Evolutionary conservation across 1,284 basidiomycete species (phyloP).

Genomic region (Phylloporus sp.): DNA sequence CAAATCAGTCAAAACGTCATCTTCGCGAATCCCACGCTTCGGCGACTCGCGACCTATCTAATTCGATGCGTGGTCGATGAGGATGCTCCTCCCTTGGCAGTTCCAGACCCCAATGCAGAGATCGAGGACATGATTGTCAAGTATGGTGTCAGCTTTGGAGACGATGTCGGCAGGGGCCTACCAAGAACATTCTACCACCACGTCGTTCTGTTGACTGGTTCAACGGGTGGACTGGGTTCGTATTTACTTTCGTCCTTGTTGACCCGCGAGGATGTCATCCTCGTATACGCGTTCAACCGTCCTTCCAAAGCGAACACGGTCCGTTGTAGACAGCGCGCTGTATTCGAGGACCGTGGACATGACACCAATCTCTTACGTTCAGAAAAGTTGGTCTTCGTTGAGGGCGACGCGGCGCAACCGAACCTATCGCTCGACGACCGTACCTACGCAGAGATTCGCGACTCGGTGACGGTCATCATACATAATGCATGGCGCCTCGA

Average conservation of each 20-base stretch:
- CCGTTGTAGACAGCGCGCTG: constrained; percentile 29
- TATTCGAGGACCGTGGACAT: constrained; percentile 37
- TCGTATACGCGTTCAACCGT: constrained; percentile 40
- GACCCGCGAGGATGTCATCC: constrained; percentile 14
- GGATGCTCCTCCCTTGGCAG: background rate
- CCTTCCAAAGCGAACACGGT: constrained; percentile 19
- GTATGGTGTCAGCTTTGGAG: background rate
- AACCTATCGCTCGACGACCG: constrained; percentile 32
- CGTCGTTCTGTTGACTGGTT: constrained; percentile 36
- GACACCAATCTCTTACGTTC: constrained; percentile 33
- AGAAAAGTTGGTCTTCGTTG: constrained; percentile 35
- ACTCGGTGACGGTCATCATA: constrained; percentile 23
- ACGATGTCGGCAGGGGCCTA: background rate
- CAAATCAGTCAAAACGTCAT: constrained; percentile 33
- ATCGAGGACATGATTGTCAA: constrained; percentile 2
- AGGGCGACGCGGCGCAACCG: constrained; percentile 28
- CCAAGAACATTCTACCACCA: background rate
- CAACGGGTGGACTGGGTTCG: constrained; percentile 37
- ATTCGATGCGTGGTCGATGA: background rate
- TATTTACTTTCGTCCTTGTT: constrained; percentile 33
- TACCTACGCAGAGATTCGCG: constrained; percentile 28
- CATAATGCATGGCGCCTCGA: constrained; percentile 30
- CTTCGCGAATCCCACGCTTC: constrained; percentile 33
- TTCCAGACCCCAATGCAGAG: background rate
- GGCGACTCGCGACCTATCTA: constrained; percentile 17